These are phyloP conservation scores for Neobulgaria alba DNA, from an alignment of 2,329 filamentous ascomycete species.

Conservation along the genomic window DNA sequence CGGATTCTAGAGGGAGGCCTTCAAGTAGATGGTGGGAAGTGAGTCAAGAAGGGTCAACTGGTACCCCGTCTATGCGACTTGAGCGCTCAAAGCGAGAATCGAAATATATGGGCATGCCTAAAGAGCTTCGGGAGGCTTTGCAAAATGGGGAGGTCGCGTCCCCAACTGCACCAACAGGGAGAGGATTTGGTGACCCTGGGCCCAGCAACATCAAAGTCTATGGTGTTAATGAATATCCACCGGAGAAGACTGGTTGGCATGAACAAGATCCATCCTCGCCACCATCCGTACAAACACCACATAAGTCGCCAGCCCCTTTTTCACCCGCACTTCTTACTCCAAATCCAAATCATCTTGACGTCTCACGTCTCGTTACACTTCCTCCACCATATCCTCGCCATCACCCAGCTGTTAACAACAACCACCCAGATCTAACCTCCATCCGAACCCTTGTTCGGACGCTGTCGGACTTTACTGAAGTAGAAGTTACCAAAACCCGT, in stretches of 20 bases:
- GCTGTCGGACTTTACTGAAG: constrained; percentile 64
- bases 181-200: constrained; percentile 23
- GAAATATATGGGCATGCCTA: constrained; percentile 91
- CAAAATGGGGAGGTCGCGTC: constrained; percentile 36
- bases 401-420: constrained; percentile 93
- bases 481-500: constrained; percentile 58
- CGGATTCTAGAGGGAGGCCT: constrained; percentile 76
- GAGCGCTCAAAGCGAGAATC: constrained; percentile 83
- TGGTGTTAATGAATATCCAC: constrained; percentile 47
- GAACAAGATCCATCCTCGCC: constrained; percentile 23
- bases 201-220: constrained; percentile 24
- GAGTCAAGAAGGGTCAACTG: constrained; percentile 60
- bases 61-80: constrained; percentile 50
- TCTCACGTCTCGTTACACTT: constrained; percentile 84
- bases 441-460: constrained; percentile 67
- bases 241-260: constrained; percentile 55
- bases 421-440: constrained; percentile 76
- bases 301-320: constrained; percentile 22
- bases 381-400: constrained; percentile 92
- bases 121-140: constrained; percentile 62
- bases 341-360: constrained; percentile 58
- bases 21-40: constrained; percentile 94
- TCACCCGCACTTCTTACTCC: constrained; percentile 35
- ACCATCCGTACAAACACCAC: constrained; percentile 19
- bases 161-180: constrained; percentile 9